These are phyloP conservation scores for Ustilago tritici DNA, from an alignment of 1,284 basidiomycete genomes.

Conservation along the genomic window DNA sequence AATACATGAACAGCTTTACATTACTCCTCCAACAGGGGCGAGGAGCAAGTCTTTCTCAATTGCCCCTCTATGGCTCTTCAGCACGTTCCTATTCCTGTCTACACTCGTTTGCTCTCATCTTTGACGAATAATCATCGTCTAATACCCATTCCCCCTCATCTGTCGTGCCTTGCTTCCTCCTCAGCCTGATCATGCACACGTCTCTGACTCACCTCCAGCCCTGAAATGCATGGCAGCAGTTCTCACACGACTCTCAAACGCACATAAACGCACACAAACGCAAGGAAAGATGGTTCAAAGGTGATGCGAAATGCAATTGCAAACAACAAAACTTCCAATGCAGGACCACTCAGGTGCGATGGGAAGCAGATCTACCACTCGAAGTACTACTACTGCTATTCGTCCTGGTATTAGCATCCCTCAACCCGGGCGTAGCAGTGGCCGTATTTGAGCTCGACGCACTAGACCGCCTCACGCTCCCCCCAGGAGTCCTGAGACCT, in stretches of 20 bases:
- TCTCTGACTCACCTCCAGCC: not conserved
- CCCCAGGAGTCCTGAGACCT: conserved; percentile 13
- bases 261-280: too few relatives aligned
- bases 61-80: too few relatives aligned
- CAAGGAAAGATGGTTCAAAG: too few relatives aligned
- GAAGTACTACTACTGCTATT: conserved; percentile 13
- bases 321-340: not conserved
- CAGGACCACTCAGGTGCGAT: not conserved
- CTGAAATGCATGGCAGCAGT: too few relatives aligned
- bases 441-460: conserved; percentile 1
- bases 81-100: not conserved
- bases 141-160: not conserved
- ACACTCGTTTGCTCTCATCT: not conserved
- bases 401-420: not conserved
- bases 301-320: conserved; percentile 1
- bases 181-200: too few relatives aligned
- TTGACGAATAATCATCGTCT: too few relatives aligned
- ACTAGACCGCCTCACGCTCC: not conserved
- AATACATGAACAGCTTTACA: not conserved
- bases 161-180: not conserved
- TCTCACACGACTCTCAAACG: not conserved
- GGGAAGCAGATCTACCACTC: not conserved
- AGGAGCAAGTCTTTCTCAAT: too few relatives aligned
- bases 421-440: not conserved
- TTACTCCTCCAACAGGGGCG: too few relatives aligned